Conservation (phyloP, 805 yeast genomes). For the Isabelozyma heimii region DNA sequence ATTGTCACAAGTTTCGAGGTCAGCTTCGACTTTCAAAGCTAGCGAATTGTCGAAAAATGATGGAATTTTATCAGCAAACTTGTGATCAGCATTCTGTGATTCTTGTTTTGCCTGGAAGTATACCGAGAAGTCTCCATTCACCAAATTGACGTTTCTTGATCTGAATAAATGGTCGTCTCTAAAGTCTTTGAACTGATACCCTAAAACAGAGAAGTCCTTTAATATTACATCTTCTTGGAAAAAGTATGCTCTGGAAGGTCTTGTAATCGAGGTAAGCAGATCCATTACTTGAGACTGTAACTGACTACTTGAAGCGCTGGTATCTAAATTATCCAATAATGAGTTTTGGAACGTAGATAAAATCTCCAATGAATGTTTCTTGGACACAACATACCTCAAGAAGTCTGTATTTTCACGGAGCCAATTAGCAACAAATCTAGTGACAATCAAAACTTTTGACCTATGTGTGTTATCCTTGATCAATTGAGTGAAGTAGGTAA, state of each 20-base stretch:
- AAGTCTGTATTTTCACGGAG: slow-evolving; percentile 44
- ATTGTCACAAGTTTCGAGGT: neutral
- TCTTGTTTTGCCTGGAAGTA: neutral
- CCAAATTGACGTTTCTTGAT: slow-evolving; percentile 16
- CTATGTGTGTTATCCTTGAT: neutral
- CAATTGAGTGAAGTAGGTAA: slow-evolving; percentile 5
- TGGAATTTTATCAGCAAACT: neutral
- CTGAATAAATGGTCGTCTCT: slow-evolving; percentile 49
- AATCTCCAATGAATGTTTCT: slow-evolving; percentile 6
- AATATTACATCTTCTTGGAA: slow-evolving; percentile 65
- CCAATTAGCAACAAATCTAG: slow-evolving; percentile 59
- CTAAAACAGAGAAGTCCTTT: slow-evolving; percentile 58
- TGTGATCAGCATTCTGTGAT: neutral
- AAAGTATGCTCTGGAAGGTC: slow-evolving; percentile 51
- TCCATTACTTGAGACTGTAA: slow-evolving; percentile 2
- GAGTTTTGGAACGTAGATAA: slow-evolving; percentile 13
- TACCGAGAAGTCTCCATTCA: slow-evolving; percentile 17
- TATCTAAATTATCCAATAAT: slow-evolving; percentile 5
- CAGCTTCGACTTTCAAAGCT: neutral
- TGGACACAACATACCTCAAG: slow-evolving; percentile 9
- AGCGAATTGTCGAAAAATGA: neutral
- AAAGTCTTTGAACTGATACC: slow-evolving; percentile 56
- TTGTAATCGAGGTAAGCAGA: slow-evolving; percentile 14
- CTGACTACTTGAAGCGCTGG: neutral
- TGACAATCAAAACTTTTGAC: slow-evolving; percentile 11